Evolutionary conservation across 139 green algal genomes (phyloP).

Genomic region (Astrephomene gubernaculifera): DNA sequence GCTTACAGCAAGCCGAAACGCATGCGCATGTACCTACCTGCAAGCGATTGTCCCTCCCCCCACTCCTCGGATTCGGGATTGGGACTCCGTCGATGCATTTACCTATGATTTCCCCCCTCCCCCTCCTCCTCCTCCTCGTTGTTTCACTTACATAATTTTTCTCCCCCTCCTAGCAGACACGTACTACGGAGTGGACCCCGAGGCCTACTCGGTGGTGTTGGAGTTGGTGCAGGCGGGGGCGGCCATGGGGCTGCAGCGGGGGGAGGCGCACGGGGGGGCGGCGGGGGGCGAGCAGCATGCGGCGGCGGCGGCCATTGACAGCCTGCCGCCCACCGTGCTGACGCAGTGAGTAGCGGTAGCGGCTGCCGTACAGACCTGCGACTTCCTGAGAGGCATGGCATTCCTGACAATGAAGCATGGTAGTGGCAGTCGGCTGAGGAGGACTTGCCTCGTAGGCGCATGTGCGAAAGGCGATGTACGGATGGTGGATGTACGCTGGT

Average conservation of each 20-base stretch:
- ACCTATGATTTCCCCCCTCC: not conserved
- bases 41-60: no score
- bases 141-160: no score
- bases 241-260: slow-evolving; percentile 1
- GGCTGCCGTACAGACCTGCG: not conserved
- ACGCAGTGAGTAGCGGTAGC: slow-evolving; percentile 36
- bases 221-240: slow-evolving; percentile 45
- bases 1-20: not conserved
- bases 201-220: slow-evolving; percentile 49
- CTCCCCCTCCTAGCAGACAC: not conserved
- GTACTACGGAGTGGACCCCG: slow-evolving; percentile 37
- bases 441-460: no score
- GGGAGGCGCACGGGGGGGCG: not conserved
- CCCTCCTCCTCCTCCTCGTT: not conserved
- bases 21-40: not conserved
- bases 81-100: not conserved
- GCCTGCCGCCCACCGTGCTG: slow-evolving; percentile 28
- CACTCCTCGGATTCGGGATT: not conserved
- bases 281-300: not conserved
- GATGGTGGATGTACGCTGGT: not conserved
- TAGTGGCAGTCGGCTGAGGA: no score
- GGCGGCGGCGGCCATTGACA: not conserved
- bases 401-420: no score
- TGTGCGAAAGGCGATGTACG: not conserved
- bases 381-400: not conserved